Evolutionary conservation across 2,329 filamentous ascomycete genomes (phyloP).

Genomic region (Pleurostoma richardsiae): DNA sequence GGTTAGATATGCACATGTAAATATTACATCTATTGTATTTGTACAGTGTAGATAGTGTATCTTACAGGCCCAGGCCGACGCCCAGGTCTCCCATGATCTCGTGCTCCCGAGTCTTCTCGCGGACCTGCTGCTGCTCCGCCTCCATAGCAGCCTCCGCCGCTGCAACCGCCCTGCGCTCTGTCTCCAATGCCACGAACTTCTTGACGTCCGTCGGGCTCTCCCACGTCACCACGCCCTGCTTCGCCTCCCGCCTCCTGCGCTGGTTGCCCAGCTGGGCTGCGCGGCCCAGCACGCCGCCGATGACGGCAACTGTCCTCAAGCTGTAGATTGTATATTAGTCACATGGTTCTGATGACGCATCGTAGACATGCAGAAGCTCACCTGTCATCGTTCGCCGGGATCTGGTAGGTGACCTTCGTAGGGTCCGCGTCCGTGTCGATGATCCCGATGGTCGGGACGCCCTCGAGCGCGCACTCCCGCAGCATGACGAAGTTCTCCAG

Average conservation of each 20-base stretch:
- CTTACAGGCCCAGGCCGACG: background rate
- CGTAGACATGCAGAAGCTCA: slow-evolving; percentile 28
- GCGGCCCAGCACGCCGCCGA: slow-evolving; percentile 78
- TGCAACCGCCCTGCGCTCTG: background rate
- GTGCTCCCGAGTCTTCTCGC: background rate
- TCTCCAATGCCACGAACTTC: slow-evolving; percentile 26
- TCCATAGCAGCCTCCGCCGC: background rate
- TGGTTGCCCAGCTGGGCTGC: slow-evolving; percentile 75
- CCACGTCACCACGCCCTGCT: slow-evolving; percentile 61
- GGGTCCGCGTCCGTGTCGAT: slow-evolving; percentile 93
- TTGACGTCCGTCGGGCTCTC: slow-evolving; percentile 36
- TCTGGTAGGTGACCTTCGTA: slow-evolving; percentile 91
- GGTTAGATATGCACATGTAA: background rate
- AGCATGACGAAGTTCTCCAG: slow-evolving; percentile 86
- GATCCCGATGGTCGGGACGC: slow-evolving; percentile 89
- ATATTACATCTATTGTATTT: background rate
- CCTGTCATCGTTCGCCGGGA: slow-evolving; percentile 96
- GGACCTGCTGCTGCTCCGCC: background rate
- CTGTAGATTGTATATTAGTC: slow-evolving; percentile 33
- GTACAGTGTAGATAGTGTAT: background rate
- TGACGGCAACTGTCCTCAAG: slow-evolving; percentile 73
- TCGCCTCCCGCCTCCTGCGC: slow-evolving; percentile 59
- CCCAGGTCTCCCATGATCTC: background rate
- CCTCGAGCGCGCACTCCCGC: slow-evolving; percentile 83
- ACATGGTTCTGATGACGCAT: too few species aligned